Evolutionary conservation across 1,284 basidiomycete genomes (phyloP), one percentile per base, ranked within the genome.

Genomic region (Ustilago loliicola): DNA sequence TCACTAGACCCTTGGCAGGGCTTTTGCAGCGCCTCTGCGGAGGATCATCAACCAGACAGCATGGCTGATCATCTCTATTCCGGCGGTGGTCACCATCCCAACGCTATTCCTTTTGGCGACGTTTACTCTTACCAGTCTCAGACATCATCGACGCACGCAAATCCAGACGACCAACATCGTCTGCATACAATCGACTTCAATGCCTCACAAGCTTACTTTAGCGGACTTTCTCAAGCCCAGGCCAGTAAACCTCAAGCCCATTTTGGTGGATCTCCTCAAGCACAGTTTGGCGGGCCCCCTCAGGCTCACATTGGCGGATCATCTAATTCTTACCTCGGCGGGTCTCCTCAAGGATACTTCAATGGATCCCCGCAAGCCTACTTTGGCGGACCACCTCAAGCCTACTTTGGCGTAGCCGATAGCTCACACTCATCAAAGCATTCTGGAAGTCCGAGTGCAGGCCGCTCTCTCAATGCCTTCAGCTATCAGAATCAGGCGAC

Each of bases 171-270:
- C 3, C 23, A 23, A 10, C 19, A 11, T 0, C 34, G 10, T 23
- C n/a, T 45, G 15, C 69, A 48, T n/a, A 54, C 50, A 2, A 65
- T 68, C 53, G 71, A 73, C n/a, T 64, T 65, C 34, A 47, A 50
- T 47, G 51, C 58, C 15, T 61, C 65, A 5, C 58, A 42, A 19
- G 62, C 40, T 9, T 45, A 17, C 23, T 32, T 29, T 21, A 34
- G 58, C 10, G n/a, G 30, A 4, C 23, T 50, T 27, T 21, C 42
- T 29, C 40, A 45, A 17, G 40, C 55, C 27, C 42, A 19, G n/a
- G 5, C 11, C 42, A 17, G 42, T 17, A 7, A 7, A 45, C 21
- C 42, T 21, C 19, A n/a, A 1, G 21, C 19, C n/a, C 42, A n/a
- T 21, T 45, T 45, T 45, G 42, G 21, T 17, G 42, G 42, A 17